These are phyloP conservation scores for Agarophyton chilense DNA, from an alignment of 23 red algal genomes.

Conservation along the genomic window DNA sequence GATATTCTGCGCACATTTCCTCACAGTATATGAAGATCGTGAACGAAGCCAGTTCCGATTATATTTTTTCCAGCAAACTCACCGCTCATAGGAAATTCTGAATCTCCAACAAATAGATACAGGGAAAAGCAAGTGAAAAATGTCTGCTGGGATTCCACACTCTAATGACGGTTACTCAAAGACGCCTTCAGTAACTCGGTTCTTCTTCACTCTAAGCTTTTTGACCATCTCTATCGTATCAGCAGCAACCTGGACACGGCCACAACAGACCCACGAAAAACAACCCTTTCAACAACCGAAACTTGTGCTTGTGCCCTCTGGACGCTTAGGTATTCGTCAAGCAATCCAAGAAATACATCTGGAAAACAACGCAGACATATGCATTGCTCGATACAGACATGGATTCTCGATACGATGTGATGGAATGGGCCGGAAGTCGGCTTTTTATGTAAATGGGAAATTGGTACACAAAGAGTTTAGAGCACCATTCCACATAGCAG, in stretches of 20 bases:
- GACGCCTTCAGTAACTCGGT: background rate
- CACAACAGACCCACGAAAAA: background rate
- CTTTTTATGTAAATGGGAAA: conserved; percentile 13
- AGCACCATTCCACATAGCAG: conserved; percentile 13
- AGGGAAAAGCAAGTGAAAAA: background rate
- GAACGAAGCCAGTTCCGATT: no score
- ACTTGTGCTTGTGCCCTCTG: conserved; percentile 18
- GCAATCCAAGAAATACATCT: background rate
- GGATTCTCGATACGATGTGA: conserved; percentile 18
- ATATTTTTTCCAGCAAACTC: no score
- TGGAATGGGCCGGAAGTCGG: background rate
- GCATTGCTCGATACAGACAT: background rate
- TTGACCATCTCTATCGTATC: conserved; percentile 10
- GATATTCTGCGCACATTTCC: no score
- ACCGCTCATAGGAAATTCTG: no score
- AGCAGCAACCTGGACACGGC: conserved; percentile 4
- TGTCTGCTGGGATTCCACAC: background rate
- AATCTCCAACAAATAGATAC: no score
- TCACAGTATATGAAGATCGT: no score
- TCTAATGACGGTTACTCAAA: background rate
- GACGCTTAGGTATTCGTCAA: conserved; percentile 8
- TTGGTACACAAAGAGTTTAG: conserved; percentile 22
- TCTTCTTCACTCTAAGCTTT: background rate
- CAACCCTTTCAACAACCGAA: background rate
- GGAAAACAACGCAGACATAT: conserved; percentile 3